A percentile compares a stretch with the other conserved stretches of the same genome.
Conservation (phyloP, 208 protist species). For the Trypanosoma mega region DNA sequence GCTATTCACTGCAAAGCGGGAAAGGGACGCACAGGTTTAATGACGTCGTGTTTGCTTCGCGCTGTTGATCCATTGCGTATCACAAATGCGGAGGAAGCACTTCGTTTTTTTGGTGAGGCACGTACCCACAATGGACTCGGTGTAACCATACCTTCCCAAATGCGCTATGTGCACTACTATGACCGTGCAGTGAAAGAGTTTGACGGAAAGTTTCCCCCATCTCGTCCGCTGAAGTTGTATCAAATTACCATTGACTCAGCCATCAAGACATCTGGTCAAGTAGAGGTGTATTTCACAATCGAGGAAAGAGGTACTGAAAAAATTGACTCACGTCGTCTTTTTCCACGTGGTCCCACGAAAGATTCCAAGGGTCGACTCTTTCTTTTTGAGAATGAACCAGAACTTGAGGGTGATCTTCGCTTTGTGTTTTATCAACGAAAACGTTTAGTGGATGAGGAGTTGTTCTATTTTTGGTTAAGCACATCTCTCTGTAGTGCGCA, state of each 20-base stretch:
- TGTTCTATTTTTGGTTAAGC: slow-evolving; percentile 27
- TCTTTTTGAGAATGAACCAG: slow-evolving; percentile 22
- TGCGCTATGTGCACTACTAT: slow-evolving; percentile 52
- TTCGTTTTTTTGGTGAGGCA: slow-evolving; percentile 54
- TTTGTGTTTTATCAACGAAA: slow-evolving; percentile 39
- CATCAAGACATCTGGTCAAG: slow-evolving; percentile 20
- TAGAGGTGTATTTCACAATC: slow-evolving; percentile 48
- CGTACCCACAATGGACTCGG: slow-evolving; percentile 70
- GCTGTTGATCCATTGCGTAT: slow-evolving; percentile 33
- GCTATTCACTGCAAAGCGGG: slow-evolving; percentile 97
- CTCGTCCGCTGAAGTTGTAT: slow-evolving; percentile 14
- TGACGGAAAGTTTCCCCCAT: slow-evolving; percentile 21
- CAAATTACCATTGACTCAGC: slow-evolving; percentile 22
- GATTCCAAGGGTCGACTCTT: slow-evolving; percentile 33
- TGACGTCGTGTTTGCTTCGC: slow-evolving; percentile 86
- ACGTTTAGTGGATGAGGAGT: slow-evolving; percentile 27
- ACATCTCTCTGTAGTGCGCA: slow-evolving; percentile 19
- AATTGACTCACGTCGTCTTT: slow-evolving; percentile 41
- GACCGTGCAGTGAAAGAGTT: slow-evolving; percentile 28
- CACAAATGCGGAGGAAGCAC: slow-evolving; percentile 42
- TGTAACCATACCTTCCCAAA: slow-evolving; percentile 88
- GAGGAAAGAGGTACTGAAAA: slow-evolving; percentile 26
- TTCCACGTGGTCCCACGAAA: slow-evolving; percentile 27
- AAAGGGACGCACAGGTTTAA: slow-evolving; percentile 96
- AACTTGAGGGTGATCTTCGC: slow-evolving; percentile 33